phyloP scores from a whole-genome alignment of 1,284 basidiomycete species.

The Fomitopsis schrenkii region DNA sequence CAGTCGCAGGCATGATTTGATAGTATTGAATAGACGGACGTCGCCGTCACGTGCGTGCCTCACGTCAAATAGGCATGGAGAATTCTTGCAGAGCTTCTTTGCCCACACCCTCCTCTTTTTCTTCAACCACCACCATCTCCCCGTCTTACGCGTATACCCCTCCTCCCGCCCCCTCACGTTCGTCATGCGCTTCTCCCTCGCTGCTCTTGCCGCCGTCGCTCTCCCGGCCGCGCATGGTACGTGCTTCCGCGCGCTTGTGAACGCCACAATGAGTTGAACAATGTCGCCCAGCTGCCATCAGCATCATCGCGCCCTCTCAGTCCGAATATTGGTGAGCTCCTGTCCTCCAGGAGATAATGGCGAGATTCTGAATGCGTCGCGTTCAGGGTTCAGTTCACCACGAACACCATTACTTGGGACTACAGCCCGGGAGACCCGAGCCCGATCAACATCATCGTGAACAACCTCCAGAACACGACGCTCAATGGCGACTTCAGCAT shows the following conservation, averaged over 20 bases:
- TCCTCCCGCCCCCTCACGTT: background rate
- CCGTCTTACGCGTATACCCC: background rate
- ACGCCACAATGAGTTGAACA: background rate
- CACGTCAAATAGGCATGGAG: background rate
- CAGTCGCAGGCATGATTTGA: background rate
- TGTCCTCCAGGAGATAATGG: background rate
- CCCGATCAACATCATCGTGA: conserved; percentile 30
- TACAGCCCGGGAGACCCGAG: conserved; percentile 31
- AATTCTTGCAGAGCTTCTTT: background rate
- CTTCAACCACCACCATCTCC: conserved; percentile 7
- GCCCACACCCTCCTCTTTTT: conserved; percentile 2
- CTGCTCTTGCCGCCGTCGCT: conserved; percentile 28
- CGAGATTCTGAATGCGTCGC: background rate
- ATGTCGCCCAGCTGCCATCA: conserved; percentile 22
- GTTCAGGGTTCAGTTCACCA: conserved; percentile 33
- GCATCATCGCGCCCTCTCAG: conserved; percentile 29
- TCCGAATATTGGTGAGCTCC: conserved; percentile 30
- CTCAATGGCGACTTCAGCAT: conserved; percentile 36
- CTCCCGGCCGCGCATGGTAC: conserved; percentile 29
- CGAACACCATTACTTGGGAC: conserved; percentile 34
- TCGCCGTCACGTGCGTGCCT: conserved; percentile 5
- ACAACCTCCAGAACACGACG: conserved; percentile 29
- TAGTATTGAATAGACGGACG: background rate
- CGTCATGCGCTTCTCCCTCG: conserved; percentile 23
- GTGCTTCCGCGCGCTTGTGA: background rate